phyloP scores from a whole-genome alignment of 805 yeast genomes.

The Wickerhamiella spandovensis region DNA sequence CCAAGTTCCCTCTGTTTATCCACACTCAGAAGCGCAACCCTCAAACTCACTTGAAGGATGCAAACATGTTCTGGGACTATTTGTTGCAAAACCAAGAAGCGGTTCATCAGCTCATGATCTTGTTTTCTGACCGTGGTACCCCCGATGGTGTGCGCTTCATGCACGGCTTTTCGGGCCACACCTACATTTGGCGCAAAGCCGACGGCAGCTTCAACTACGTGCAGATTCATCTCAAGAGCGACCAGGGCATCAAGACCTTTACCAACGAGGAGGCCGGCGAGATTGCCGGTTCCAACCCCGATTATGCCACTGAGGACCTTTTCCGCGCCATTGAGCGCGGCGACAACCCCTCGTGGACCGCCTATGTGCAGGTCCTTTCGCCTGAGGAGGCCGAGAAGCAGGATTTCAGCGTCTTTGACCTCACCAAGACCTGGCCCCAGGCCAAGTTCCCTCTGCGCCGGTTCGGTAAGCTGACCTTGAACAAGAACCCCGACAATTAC shows the following conservation, averaged over 20 bases:
- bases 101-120: conserved; percentile 41
- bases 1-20: conserved; percentile 50
- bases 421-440: conserved; percentile 49
- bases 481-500: conserved; percentile 45
- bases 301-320: conserved; percentile 33
- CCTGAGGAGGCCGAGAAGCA: conserved; percentile 42
- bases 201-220: conserved; percentile 41
- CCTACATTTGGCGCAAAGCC: conserved; percentile 41
- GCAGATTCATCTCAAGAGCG: conserved; percentile 40
- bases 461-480: conserved; percentile 41
- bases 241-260: conserved; percentile 37
- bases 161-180: conserved; percentile 56
- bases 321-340: conserved; percentile 35
- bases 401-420: conserved; percentile 36
- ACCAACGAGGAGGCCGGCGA: conserved; percentile 34
- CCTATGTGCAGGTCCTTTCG: conserved; percentile 47
- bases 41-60: conserved; percentile 43
- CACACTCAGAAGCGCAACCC: conserved; percentile 64
- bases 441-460: conserved; percentile 39
- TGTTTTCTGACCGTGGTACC: conserved; percentile 50
- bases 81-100: conserved; percentile 41
- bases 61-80: conserved; percentile 47
- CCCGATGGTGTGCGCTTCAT: conserved; percentile 41
- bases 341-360: conserved; percentile 38
- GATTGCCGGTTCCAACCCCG: conserved; percentile 38